phyloP scores from a whole-genome alignment of 495 filamentous ascomycete genomes.

The Aspergillus taichungensis region DNA sequence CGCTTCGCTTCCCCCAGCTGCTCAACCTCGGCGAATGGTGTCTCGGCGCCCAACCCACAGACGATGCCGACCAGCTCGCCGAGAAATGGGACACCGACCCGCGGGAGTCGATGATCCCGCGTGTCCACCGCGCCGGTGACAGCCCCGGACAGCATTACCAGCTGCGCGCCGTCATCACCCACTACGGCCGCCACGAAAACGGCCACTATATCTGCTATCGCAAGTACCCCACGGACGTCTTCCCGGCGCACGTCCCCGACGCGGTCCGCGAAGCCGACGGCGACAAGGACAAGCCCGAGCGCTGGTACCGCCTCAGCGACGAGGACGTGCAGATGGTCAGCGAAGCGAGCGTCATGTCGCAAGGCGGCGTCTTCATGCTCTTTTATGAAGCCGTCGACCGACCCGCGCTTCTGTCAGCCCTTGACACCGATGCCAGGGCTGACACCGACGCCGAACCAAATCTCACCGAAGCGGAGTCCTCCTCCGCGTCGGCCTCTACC shows the following conservation, averaged over 20 bases:
- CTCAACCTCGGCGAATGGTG: conserved; percentile 76
- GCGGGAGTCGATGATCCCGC: conserved; percentile 57
- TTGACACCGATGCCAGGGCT: not conserved
- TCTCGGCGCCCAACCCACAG: conserved; percentile 41
- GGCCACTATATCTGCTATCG: conserved; percentile 93
- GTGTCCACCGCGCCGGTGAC: conserved; percentile 24
- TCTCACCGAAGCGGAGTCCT: conserved; percentile 6
- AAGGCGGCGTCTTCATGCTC: conserved; percentile 91
- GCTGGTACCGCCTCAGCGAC: conserved; percentile 84
- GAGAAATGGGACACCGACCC: conserved; percentile 65
- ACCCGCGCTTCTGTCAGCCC: not conserved
- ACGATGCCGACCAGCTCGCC: conserved; percentile 20
- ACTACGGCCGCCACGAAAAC: conserved; percentile 85
- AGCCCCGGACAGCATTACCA: conserved; percentile 55
- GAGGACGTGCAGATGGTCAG: conserved; percentile 67
- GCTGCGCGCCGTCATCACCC: conserved; percentile 76
- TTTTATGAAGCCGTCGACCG: conserved; percentile 65
- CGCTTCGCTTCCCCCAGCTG: conserved; percentile 61
- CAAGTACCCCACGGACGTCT: conserved; percentile 43
- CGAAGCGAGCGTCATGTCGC: conserved; percentile 63
- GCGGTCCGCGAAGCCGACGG: conserved; percentile 27
- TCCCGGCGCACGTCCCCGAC: conserved; percentile 29
- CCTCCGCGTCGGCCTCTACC: conserved; percentile 15
- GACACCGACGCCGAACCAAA: not conserved
- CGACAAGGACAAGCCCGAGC: conserved; percentile 29